phyloP scores from a whole-genome alignment of 805 yeast genomes.

The Zygosaccharomyces bisporus region DNA sequence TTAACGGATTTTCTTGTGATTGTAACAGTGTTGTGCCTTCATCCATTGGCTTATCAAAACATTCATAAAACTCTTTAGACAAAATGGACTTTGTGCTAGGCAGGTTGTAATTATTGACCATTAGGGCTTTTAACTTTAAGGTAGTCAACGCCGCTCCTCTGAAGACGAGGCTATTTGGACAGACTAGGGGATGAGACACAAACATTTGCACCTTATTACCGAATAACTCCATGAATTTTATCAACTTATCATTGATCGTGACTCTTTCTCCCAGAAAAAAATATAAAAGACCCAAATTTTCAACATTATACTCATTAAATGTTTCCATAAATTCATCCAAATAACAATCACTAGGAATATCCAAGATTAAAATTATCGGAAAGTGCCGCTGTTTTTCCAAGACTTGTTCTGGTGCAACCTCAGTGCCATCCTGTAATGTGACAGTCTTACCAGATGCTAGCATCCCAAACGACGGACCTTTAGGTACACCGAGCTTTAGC shows the following conservation, averaged over 20 bases:
- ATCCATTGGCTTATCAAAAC: conserved; percentile 33
- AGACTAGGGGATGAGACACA: conserved; percentile 65
- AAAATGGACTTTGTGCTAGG: conserved; percentile 34
- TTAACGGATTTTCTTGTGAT: conserved; percentile 20
- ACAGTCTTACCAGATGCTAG: conserved; percentile 61
- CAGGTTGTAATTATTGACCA: conserved; percentile 40
- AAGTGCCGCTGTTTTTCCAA: conserved; percentile 57
- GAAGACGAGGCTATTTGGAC: conserved; percentile 59
- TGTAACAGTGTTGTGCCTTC: conserved; percentile 25
- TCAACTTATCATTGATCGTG: conserved; percentile 42
- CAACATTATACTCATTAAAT: conserved; percentile 27
- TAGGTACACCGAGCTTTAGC: conserved; percentile 59
- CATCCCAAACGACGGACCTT: conserved; percentile 54
- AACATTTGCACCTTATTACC: conserved; percentile 49
- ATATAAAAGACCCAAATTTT: conserved; percentile 52
- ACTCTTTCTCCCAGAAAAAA: conserved; percentile 71
- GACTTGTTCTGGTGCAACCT: conserved; percentile 66
- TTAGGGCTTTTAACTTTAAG: conserved; percentile 55
- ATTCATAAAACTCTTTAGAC: conserved; percentile 33
- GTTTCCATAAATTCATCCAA: conserved; percentile 35
- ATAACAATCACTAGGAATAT: conserved; percentile 59
- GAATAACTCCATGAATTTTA: conserved; percentile 51
- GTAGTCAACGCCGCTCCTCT: conserved; percentile 50
- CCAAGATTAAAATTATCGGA: conserved; percentile 62
- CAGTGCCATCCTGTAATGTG: conserved; percentile 53